Conservation (phyloP, 2,329 filamentous ascomycete genomes). For the Pseudocercospora fijiensis region DNA sequence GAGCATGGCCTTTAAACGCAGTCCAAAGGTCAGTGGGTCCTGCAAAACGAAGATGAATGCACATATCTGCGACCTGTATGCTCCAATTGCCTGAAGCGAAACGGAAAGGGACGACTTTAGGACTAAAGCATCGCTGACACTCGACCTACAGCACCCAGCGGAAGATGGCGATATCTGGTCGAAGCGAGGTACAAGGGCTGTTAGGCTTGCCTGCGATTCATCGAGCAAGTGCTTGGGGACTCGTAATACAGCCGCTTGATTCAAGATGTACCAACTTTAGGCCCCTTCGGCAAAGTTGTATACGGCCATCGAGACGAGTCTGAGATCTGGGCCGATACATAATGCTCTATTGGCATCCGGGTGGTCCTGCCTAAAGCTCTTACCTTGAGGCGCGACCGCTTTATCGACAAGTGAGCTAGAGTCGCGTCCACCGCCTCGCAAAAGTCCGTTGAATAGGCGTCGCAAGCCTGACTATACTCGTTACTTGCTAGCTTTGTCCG, state of each 20-base stretch:
- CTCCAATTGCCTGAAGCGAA: not conserved
- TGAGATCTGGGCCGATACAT: not conserved
- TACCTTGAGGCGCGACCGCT: not conserved
- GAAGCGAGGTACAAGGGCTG: not conserved
- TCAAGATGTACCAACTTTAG: not conserved
- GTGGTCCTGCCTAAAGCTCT: not conserved
- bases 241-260: not conserved
- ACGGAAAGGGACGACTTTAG: not conserved
- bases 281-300: not conserved
- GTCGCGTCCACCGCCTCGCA: not conserved
- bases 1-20: not conserved
- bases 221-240: not conserved
- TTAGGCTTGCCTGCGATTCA: not conserved
- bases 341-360: not conserved
- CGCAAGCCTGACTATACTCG: not conserved
- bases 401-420: not conserved
- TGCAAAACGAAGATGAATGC: no score
- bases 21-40: not conserved
- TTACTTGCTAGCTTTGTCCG: not conserved
- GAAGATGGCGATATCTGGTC: not conserved
- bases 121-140: not conserved
- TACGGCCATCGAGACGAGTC: not conserved
- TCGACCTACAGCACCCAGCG: not conserved
- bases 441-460: not conserved
- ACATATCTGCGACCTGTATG: not conserved